These are phyloP conservation scores for Blastobotrys capitulatus DNA, from an alignment of 1,139 yeast species.

Conservation along the genomic window DNA sequence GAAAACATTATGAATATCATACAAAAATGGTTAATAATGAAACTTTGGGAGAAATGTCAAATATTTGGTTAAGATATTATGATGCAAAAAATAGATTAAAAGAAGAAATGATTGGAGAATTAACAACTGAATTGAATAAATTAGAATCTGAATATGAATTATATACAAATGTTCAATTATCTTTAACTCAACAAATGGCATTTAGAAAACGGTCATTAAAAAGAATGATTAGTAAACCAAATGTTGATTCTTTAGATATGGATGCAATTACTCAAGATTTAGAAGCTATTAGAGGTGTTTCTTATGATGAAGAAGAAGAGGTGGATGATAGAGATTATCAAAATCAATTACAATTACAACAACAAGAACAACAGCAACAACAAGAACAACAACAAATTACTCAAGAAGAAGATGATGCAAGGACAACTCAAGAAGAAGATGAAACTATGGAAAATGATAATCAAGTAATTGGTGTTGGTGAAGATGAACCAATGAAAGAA, in stretches of 20 bases:
- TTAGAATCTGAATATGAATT: conserved; percentile 23
- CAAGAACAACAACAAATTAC: conserved; percentile 2
- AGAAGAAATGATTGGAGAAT: conserved; percentile 20
- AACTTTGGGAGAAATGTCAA: conserved; percentile 26
- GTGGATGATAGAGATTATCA: too few relatives aligned
- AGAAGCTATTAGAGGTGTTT: conserved; percentile 14
- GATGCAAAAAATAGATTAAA: conserved; percentile 23
- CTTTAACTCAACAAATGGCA: conserved; percentile 7
- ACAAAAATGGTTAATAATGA: conserved; percentile 22
- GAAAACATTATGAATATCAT: conserved; percentile 21
- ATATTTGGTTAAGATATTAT: conserved; percentile 29
- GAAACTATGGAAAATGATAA: conserved; percentile 4
- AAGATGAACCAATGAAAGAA: not conserved
- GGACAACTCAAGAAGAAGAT: conserved; percentile 6
- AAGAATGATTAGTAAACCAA: conserved; percentile 9
- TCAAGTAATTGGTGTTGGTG: not conserved
- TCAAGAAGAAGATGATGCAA: conserved; percentile 6
- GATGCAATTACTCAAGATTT: conserved; percentile 21
- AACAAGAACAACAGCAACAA: conserved; percentile 10
- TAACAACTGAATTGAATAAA: conserved; percentile 19
- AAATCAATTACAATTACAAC: too few relatives aligned
- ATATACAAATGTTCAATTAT: conserved; percentile 1
- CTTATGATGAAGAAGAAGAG: too few relatives aligned
- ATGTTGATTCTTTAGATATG: conserved; percentile 14
- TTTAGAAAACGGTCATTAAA: conserved; percentile 7